Evolutionary conservation across 805 yeast species (phyloP).

Genomic region (Nakazawaea sp.): DNA sequence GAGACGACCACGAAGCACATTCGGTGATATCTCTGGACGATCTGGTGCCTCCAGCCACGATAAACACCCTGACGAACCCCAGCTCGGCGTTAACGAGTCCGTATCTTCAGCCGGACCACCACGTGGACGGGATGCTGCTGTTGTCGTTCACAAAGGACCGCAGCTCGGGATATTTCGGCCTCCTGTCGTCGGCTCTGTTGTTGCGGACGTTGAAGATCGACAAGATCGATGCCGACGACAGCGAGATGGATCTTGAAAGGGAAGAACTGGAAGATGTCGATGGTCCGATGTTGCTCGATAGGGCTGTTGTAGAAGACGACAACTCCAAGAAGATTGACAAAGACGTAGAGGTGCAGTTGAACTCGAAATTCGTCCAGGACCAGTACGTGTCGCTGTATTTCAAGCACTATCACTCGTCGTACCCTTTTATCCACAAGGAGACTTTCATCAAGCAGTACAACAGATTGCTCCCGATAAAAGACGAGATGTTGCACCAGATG

Average conservation of each 20-base stretch:
- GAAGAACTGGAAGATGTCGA: conserved; percentile 10
- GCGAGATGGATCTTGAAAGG: conserved; percentile 7
- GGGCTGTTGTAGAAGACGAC: conserved; percentile 5
- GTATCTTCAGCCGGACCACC: conserved; percentile 12
- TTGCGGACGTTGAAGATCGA: conserved; percentile 37
- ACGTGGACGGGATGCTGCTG: conserved; percentile 62
- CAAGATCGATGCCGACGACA: conserved; percentile 20
- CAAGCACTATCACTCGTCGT: conserved; percentile 51
- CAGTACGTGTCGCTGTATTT: conserved; percentile 39
- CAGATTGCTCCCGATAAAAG: conserved; percentile 31
- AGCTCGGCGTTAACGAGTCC: conserved; percentile 4
- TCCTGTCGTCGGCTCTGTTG: conserved; percentile 52
- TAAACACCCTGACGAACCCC: background rate
- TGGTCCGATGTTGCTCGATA: conserved; percentile 15
- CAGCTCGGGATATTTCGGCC: conserved; percentile 52
- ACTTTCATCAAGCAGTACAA: conserved; percentile 42
- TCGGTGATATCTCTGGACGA: background rate
- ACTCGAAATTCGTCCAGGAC: conserved; percentile 18
- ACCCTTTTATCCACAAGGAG: conserved; percentile 54
- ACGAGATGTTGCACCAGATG: conserved; percentile 44
- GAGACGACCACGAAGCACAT: background rate
- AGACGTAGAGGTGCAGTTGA: conserved; percentile 15
- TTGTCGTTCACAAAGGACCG: conserved; percentile 41
- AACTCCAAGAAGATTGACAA: conserved; percentile 2
- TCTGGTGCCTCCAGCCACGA: background rate